Evolutionary conservation across 1,284 basidiomycete genomes (phyloP), one percentile per base, ranked within the genome.

Genomic region (Ganoderma meredithae): DNA sequence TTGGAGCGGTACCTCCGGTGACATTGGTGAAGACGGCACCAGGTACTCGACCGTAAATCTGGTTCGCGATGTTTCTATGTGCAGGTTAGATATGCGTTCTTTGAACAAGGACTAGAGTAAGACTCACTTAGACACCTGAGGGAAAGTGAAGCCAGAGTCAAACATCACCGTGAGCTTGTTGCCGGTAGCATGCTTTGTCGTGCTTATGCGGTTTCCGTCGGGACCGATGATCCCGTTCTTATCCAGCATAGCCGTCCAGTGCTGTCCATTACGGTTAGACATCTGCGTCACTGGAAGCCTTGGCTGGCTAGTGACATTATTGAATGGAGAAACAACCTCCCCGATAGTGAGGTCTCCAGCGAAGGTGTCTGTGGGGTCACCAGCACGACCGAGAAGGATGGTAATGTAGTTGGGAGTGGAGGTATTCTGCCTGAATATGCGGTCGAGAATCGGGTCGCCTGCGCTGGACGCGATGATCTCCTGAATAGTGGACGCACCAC

Each of bases 91-190:
- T 40, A 8, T n/a, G 25, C 9, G 25, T 31, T 31, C 33, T 8
- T 49, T 1, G 6, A 27, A 27, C 22, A 31, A 36, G 56, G 49
- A 55, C 47, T 31, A 60, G 59, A 33, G 25, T 15, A 31, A 36
- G 25, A 31, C 83, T 59, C 76, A 88, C 87, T 79, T 75, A 58
- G 88, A 83, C 44, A 91, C 83, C 75, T 91, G 90, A 22, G 89
- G 86, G n/a, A 91, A 78, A 1, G 88, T 85, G 76, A 90, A 92
- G 0, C 91, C 91, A 2, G 88, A 86, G 74, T 92, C 90, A 63
- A 93, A 81, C n/a, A 92, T 81, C 22, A 85, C 86, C 1, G 85
- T 87, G 9, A 86, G 77, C 72, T 85, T 85, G 22, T 81, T 79
- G 43, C 79, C 79, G 64, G 83, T 81, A 7, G 83, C 80, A 39